Conservation (phyloP, 805 yeast genomes). For the Starmerella khaoyaiensis region DNA sequence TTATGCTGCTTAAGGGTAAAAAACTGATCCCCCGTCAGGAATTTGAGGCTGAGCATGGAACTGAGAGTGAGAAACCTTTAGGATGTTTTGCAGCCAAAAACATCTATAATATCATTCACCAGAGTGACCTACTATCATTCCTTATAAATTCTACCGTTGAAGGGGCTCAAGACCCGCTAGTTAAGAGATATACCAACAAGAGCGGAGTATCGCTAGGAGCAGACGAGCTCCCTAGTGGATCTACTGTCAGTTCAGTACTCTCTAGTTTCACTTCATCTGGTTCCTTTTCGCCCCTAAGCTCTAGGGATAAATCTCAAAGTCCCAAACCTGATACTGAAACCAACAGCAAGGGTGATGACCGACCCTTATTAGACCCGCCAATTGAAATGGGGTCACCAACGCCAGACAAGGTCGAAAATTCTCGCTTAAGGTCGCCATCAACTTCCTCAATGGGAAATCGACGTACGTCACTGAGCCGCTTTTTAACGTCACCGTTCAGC, state of each 20-base stretch:
- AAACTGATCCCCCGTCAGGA: constrained; percentile 11
- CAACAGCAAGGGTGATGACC: no score
- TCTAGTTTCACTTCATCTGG: no score
- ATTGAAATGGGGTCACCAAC: no score
- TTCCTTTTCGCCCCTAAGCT: no score
- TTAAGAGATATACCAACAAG: constrained; percentile 3
- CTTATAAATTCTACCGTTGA: constrained; percentile 71
- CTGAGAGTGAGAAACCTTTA: constrained; percentile 20
- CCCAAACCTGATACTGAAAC: not conserved
- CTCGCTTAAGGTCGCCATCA: no score
- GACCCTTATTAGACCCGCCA: no score
- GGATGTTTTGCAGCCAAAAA: constrained; percentile 53
- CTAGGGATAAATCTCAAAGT: no score
- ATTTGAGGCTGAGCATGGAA: constrained; percentile 4
- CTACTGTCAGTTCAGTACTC: no score
- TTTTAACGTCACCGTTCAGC: constrained; percentile 3
- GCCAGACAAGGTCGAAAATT: no score
- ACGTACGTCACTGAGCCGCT: constrained; percentile 3
- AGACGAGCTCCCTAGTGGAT: constrained; percentile 21
- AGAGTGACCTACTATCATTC: constrained; percentile 85
- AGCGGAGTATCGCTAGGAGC: constrained; percentile 23
- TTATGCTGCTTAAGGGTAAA: constrained; percentile 17
- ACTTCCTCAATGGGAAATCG: no score
- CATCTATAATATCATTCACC: constrained; percentile 71
- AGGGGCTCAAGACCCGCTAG: constrained; percentile 19